Conservation (phyloP, 768 basidiomycete genomes). For the Mycena belliarum region DNA sequence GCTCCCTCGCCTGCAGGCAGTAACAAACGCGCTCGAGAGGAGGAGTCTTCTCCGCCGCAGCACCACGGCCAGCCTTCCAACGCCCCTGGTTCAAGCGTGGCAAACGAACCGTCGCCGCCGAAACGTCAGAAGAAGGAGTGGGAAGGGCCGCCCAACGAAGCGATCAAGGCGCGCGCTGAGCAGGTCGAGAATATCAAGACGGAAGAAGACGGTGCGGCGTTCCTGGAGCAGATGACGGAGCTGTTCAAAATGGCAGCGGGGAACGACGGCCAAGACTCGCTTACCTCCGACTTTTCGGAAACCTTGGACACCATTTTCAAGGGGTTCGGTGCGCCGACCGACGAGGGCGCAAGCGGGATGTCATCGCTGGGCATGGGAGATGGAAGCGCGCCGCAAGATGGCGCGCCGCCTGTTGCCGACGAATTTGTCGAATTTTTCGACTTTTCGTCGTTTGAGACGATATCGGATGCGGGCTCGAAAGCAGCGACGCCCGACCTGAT, state of each 20-base stretch:
- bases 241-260: conserved; percentile 55
- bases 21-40: conserved; percentile 55
- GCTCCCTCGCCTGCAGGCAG: conserved; percentile 26
- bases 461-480: conserved; percentile 59
- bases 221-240: conserved; percentile 66
- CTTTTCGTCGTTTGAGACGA: conserved; percentile 66
- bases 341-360: conserved; percentile 34
- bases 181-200: conserved; percentile 56
- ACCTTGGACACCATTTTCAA: conserved; percentile 67
- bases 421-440: conserved; percentile 69
- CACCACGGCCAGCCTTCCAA: conserved; percentile 26
- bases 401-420: conserved; percentile 36
- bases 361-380: conserved; percentile 38
- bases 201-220: conserved; percentile 63
- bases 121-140: conserved; percentile 74
- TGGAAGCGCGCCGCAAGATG: conserved; percentile 24
- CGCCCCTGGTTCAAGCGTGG: conserved; percentile 30
- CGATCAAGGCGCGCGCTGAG: conserved; percentile 43
- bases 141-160: conserved; percentile 61
- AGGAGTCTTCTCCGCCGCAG: conserved; percentile 41
- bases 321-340: conserved; percentile 41
- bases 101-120: conserved; percentile 63
- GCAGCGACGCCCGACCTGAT: conserved; percentile 76
- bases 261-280: conserved; percentile 44
- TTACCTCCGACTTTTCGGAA: conserved; percentile 54